Percentiles rank a stretch among this genome's conserved stretches.
phyloP scores from a whole-genome alignment of 2,329 filamentous ascomycete species.

The Nemania sp. region DNA sequence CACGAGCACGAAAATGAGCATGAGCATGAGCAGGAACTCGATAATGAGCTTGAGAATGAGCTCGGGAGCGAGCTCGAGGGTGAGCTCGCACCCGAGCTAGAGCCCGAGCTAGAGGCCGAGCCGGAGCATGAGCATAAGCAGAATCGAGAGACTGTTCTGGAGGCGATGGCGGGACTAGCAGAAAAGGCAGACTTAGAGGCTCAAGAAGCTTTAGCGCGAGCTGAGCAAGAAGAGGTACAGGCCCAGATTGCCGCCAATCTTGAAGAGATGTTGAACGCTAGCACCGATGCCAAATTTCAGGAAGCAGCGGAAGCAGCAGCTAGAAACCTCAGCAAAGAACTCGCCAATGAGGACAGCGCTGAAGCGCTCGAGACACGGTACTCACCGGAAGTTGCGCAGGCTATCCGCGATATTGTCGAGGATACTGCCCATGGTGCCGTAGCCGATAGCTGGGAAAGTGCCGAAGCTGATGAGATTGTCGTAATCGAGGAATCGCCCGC shows the following conservation, averaged over 20 bases:
- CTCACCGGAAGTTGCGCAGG: slow-evolving; percentile 56
- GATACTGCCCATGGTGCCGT: slow-evolving; percentile 64
- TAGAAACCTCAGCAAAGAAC: slow-evolving; percentile 56
- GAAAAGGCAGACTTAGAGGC: slow-evolving; percentile 57
- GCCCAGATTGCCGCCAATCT: slow-evolving; percentile 55
- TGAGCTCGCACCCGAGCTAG: slow-evolving; percentile 30
- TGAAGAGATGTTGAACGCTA: slow-evolving; percentile 54
- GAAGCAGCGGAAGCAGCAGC: slow-evolving; percentile 53
- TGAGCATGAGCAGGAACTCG: not conserved
- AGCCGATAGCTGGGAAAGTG: slow-evolving; percentile 91
- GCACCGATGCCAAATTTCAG: slow-evolving; percentile 59
- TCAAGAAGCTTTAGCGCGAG: slow-evolving; percentile 66
- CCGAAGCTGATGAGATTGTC: slow-evolving; percentile 71
- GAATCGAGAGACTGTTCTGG: slow-evolving; percentile 69
- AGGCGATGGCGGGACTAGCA: slow-evolving; percentile 70
- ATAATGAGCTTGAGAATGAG: slow-evolving; percentile 15
- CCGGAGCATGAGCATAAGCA: slow-evolving; percentile 30
- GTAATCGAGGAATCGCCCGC: slow-evolving; percentile 68
- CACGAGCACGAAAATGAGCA: slow-evolving; percentile 46
- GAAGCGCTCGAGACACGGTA: slow-evolving; percentile 58
- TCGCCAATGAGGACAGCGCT: slow-evolving; percentile 59
- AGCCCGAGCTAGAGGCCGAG: slow-evolving; percentile 2
- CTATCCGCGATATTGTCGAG: slow-evolving; percentile 55
- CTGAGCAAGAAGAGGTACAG: slow-evolving; percentile 54
- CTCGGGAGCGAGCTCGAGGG: slow-evolving; percentile 4